phyloP scores from a whole-genome alignment of 2,329 filamentous ascomycete species.

The Cladosporium sp. region DNA sequence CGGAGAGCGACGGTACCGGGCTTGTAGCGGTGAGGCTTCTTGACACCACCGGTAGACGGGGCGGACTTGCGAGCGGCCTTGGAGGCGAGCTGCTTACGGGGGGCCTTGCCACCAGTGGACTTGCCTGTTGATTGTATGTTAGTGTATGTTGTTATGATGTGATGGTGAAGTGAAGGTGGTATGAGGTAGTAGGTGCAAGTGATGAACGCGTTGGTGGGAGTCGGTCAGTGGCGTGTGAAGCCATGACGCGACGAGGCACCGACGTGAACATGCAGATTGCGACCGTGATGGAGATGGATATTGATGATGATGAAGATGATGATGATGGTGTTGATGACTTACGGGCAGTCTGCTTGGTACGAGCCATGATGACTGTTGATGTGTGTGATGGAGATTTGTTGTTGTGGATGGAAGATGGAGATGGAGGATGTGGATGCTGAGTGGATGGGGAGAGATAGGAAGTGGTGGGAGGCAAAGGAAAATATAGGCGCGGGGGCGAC shows the following conservation, averaged over 20 bases:
- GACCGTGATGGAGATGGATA: constrained; percentile 57
- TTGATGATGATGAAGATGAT: constrained; percentile 55
- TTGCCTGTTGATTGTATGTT: constrained; percentile 53
- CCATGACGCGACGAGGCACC: constrained; percentile 16
- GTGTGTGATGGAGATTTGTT: constrained; percentile 29
- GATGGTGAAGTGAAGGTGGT: neutral
- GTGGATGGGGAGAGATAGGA: constrained; percentile 9
- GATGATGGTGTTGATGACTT: constrained; percentile 34
- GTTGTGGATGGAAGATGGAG: constrained; percentile 25
- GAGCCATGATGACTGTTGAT: constrained; percentile 41
- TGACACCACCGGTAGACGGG: constrained; percentile 77
- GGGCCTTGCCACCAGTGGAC: constrained; percentile 68
- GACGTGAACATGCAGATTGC: constrained; percentile 48
- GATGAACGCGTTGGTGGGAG: constrained; percentile 14
- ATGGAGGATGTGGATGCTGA: constrained; percentile 14
- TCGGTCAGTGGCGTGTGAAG: constrained; percentile 19
- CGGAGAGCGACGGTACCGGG: constrained; percentile 78
- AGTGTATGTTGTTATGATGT: constrained; percentile 22
- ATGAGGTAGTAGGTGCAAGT: no score
- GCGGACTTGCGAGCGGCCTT: constrained; percentile 99
- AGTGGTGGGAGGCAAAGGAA: constrained; percentile 11
- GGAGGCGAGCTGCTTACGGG: constrained; percentile 95
- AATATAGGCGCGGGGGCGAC: constrained; percentile 15
- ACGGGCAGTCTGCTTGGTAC: constrained; percentile 54
- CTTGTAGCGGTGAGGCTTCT: constrained; percentile 54